Evolutionary conservation across 78 protist genomes (phyloP).

Genomic region (Anaeramoeba flamelloides): DNA sequence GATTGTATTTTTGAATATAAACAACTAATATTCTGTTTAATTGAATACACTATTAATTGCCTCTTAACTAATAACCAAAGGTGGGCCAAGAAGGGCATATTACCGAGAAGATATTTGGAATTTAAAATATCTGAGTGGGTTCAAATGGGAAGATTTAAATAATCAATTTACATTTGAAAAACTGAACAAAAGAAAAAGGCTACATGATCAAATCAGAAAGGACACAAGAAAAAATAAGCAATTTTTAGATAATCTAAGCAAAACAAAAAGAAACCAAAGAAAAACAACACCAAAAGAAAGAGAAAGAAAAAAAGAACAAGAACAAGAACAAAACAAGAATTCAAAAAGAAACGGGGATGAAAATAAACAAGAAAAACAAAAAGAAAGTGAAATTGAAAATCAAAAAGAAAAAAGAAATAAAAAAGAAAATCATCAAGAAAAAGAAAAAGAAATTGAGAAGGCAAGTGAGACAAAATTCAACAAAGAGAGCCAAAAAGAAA

Average conservation of each 20-base stretch:
- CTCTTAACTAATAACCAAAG: too few species aligned
- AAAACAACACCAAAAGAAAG: not conserved
- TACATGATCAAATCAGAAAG: not conserved
- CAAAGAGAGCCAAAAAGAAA: too few species aligned
- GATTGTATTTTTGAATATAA: too few species aligned
- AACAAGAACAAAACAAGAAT: not conserved
- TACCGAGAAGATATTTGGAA: conserved; percentile 54
- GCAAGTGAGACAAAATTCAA: too few species aligned
- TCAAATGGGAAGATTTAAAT: conserved; percentile 62
- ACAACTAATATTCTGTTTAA: too few species aligned
- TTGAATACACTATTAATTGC: too few species aligned
- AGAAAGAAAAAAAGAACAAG: too few species aligned
- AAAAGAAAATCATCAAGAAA: not conserved
- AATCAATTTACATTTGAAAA: not conserved
- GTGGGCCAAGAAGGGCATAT: conserved; percentile 26
- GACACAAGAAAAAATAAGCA: not conserved
- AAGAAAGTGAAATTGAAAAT: not conserved
- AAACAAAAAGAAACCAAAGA: not conserved
- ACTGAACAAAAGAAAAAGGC: not conserved
- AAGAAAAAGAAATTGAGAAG: too few species aligned
- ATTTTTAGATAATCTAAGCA: not conserved
- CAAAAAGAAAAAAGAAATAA: not conserved
- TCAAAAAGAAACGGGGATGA: not conserved
- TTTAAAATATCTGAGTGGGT: conserved; percentile 53
- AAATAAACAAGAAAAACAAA: not conserved